Evolutionary conservation across 495 filamentous ascomycete species (phyloP).

Genomic region (Letharia lupina): DNA sequence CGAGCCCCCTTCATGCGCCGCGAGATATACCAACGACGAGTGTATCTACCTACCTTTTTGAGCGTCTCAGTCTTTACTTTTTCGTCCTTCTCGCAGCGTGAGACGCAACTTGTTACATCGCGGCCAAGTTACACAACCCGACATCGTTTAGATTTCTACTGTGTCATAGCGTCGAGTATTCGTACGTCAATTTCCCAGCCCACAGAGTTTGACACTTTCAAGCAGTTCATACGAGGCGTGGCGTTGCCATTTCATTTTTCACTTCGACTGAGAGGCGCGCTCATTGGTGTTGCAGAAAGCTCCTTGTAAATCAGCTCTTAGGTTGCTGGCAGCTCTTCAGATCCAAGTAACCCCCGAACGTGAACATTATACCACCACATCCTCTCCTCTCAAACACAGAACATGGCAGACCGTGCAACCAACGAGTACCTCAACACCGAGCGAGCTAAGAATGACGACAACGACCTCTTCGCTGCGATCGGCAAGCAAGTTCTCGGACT

Average conservation of each 20-base stretch:
- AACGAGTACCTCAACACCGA: conserved; percentile 20
- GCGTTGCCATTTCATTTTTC: no score
- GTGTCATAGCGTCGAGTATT: not conserved
- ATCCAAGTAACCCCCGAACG: not conserved
- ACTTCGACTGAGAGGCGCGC: not conserved
- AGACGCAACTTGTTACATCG: not conserved
- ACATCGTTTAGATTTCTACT: not conserved
- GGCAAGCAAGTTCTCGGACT: conserved; percentile 23
- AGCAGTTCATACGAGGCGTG: no score
- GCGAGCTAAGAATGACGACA: conserved; percentile 19
- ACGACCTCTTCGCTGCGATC: conserved; percentile 22
- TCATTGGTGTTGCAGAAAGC: not conserved
- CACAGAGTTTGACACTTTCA: no score
- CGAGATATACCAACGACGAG: not conserved
- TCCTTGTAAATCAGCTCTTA: not conserved
- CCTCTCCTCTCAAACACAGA: no score
- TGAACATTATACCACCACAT: not conserved
- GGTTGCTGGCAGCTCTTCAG: not conserved
- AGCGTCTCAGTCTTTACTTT: not conserved
- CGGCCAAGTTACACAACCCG: not conserved
- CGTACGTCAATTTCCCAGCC: no score
- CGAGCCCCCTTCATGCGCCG: not conserved
- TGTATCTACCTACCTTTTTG: not conserved
- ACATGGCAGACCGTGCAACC: conserved; percentile 16
- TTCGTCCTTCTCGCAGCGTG: not conserved